Evolutionary conservation across 2,329 filamentous ascomycete genomes (phyloP).

Genomic region (Atkinsonella hypoxylon): DNA sequence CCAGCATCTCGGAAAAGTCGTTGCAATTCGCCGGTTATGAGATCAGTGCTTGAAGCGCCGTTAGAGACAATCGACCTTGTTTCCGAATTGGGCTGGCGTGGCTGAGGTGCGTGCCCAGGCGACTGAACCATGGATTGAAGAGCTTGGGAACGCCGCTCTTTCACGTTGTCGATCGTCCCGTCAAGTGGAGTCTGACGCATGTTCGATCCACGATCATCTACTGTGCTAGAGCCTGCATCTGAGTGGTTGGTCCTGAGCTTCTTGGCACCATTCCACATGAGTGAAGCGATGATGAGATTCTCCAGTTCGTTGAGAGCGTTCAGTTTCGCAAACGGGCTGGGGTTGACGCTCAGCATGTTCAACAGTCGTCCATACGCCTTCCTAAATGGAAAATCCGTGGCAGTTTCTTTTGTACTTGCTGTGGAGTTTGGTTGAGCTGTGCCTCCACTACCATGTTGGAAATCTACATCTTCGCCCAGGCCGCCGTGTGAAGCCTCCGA

Average conservation of each 20-base stretch:
- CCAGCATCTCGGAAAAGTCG: conserved; percentile 54
- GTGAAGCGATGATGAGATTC: conserved; percentile 64
- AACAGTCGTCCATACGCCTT: conserved; percentile 70
- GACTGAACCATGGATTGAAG: conserved; percentile 19
- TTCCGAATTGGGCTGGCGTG: conserved; percentile 33
- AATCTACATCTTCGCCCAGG: conserved; percentile 27
- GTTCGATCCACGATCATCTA: conserved; percentile 20
- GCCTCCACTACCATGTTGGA: conserved; percentile 9
- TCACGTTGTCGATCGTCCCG: conserved; percentile 57
- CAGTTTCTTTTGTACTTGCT: background rate
- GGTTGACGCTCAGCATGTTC: conserved; percentile 77
- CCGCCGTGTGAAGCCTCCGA: conserved; percentile 26
- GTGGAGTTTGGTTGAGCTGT: background rate
- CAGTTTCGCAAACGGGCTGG: conserved; percentile 79
- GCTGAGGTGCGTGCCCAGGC: conserved; percentile 19
- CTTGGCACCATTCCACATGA: conserved; percentile 29
- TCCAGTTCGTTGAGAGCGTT: conserved; percentile 74
- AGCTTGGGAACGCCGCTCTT: conserved; percentile 51
- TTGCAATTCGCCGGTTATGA: conserved; percentile 54
- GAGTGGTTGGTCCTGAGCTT: conserved; percentile 24
- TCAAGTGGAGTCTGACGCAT: conserved; percentile 40
- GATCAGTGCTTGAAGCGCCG: conserved; percentile 44
- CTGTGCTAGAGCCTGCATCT: conserved; percentile 22
- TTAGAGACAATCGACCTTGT: conserved; percentile 37
- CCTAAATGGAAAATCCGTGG: conserved; percentile 61